Conservation (phyloP, 2,329 filamentous ascomycete species). For the Lachnellula arida region DNA sequence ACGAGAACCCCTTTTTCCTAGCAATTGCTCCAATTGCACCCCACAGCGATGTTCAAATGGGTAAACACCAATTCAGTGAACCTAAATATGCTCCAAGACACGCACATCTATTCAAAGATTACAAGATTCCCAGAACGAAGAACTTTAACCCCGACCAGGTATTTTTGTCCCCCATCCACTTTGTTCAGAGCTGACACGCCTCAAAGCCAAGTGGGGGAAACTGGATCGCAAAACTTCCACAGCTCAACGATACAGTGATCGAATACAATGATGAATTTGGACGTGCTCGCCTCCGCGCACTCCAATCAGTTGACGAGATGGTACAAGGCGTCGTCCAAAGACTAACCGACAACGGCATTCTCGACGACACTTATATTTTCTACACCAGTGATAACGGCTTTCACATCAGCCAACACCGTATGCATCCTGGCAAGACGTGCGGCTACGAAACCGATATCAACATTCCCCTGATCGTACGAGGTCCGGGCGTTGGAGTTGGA, state of each 20-base stretch:
- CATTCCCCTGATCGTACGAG: slow-evolving; percentile 51
- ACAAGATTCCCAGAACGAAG: slow-evolving; percentile 52
- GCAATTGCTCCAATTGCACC: slow-evolving; percentile 60
- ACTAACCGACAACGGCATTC: slow-evolving; percentile 34
- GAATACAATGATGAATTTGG: slow-evolving; percentile 47
- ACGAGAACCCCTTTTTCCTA: slow-evolving; percentile 59
- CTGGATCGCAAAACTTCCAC: slow-evolving; percentile 40
- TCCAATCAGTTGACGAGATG: slow-evolving; percentile 52
- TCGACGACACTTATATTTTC: slow-evolving; percentile 50
- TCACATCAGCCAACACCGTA: slow-evolving; percentile 46
- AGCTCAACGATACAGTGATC: slow-evolving; percentile 38
- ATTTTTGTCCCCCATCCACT: slow-evolving; percentile 13
- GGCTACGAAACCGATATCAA: slow-evolving; percentile 47
- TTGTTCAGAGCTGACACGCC: background rate
- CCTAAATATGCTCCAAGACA: slow-evolving; percentile 57
- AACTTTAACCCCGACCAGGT: slow-evolving; percentile 62
- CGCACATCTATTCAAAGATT: slow-evolving; percentile 53
- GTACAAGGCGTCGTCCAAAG: slow-evolving; percentile 42
- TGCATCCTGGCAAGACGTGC: slow-evolving; percentile 45
- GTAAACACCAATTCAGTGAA: slow-evolving; percentile 19
- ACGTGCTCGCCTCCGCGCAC: slow-evolving; percentile 43
- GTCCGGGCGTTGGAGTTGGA: slow-evolving; percentile 46
- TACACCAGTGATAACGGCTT: slow-evolving; percentile 52
- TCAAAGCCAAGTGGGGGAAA: slow-evolving; percentile 37
- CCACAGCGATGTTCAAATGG: slow-evolving; percentile 44